These are phyloP conservation scores for Trichoderma koningiopsis DNA, from an alignment of 2,329 filamentous ascomycete genomes.

Conservation along the genomic window DNA sequence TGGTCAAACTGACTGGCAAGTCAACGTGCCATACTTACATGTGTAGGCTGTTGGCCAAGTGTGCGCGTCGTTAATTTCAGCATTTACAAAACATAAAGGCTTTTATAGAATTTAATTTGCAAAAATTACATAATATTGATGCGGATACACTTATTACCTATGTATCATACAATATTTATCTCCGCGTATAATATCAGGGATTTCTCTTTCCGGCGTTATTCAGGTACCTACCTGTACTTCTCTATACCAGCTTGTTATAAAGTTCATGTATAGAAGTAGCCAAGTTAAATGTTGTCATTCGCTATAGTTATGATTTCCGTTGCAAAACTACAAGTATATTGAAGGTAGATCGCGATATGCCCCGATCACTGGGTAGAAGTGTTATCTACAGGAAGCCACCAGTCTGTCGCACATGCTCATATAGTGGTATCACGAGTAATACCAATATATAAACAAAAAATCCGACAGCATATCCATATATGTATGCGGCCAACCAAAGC, in stretches of 20 bases:
- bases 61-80: not conserved
- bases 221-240: too few relatives aligned
- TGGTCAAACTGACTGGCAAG: not conserved
- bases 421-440: not conserved
- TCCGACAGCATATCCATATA: not conserved
- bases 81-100: not conserved
- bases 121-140: not conserved
- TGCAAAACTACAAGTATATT: too few relatives aligned
- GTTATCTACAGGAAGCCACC: not conserved
- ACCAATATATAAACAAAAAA: not conserved
- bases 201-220: too few relatives aligned
- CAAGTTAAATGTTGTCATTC: too few relatives aligned
- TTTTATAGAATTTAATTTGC: not conserved
- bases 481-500: not conserved
- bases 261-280: too few relatives aligned
- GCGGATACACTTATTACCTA: not conserved
- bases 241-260: too few relatives aligned
- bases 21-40: not conserved
- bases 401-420: not conserved
- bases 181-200: not conserved
- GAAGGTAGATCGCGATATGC: too few relatives aligned
- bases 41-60: not conserved
- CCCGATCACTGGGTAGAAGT: not conserved
- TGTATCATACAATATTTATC: not conserved
- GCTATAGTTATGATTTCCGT: too few relatives aligned